phyloP scores from a whole-genome alignment of 768 basidiomycete genomes.

The Pleurotus salmoneostramineus region DNA sequence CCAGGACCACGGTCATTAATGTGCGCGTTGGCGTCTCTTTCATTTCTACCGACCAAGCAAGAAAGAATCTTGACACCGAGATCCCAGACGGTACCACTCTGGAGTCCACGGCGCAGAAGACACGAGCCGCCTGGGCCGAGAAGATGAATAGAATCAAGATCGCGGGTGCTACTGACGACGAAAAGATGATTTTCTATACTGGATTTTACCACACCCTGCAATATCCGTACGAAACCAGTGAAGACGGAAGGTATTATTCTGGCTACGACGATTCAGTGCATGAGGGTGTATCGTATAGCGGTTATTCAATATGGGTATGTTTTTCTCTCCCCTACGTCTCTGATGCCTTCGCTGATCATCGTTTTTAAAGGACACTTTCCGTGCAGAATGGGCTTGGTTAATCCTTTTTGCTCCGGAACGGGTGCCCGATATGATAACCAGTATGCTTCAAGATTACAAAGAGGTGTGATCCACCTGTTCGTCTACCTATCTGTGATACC shows the following conservation, averaged over 20 bases:
- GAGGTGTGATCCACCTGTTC: constrained; percentile 34
- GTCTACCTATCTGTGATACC: constrained; percentile 10
- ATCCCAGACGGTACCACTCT: constrained; percentile 38
- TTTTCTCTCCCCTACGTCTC: background rate
- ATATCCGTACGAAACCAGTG: constrained; percentile 62
- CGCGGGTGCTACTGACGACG: constrained; percentile 33
- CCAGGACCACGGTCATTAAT: constrained; percentile 26
- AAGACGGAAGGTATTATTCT: constrained; percentile 59
- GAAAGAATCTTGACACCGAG: constrained; percentile 40
- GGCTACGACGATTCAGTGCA: constrained; percentile 70
- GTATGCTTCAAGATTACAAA: constrained; percentile 77
- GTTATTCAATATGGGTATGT: constrained; percentile 76
- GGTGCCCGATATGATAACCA: constrained; percentile 70
- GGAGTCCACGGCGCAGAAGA: constrained; percentile 38
- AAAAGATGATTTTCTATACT: constrained; percentile 41
- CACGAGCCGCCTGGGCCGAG: constrained; percentile 41
- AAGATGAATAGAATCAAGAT: constrained; percentile 41
- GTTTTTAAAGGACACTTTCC: constrained; percentile 65
- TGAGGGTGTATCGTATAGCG: constrained; percentile 67
- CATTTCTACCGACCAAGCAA: constrained; percentile 54
- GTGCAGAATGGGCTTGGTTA: constrained; percentile 77
- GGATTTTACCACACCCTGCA: constrained; percentile 30
- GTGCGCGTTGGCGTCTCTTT: constrained; percentile 59
- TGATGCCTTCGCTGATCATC: background rate
- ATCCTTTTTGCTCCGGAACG: constrained; percentile 75